Evolutionary conservation across 345 rosid genomes (phyloP).

Genomic region (Acer yangbiense): DNA sequence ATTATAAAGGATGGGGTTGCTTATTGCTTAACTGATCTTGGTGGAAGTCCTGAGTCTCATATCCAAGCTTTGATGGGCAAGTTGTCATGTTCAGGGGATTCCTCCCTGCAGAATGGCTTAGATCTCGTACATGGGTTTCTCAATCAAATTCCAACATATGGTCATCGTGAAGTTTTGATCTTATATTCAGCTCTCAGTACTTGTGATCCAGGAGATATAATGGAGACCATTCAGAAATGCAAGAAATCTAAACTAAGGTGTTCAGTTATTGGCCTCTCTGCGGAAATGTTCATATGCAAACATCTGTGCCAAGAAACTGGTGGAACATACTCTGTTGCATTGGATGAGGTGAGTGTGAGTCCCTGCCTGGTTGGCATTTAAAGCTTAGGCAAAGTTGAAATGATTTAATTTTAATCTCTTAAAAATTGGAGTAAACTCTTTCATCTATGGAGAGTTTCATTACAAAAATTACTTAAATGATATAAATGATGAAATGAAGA

Average conservation of each 20-base stretch:
- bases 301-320: constrained; percentile 94
- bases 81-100: constrained; percentile 74
- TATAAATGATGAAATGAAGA: too few relatives aligned
- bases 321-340: constrained; percentile 71
- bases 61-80: constrained; percentile 85
- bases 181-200: constrained; percentile 77
- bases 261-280: constrained; percentile 90
- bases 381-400: background rate
- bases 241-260: constrained; percentile 83
- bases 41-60: constrained; percentile 94
- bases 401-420: background rate
- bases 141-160: constrained; percentile 80
- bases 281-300: constrained; percentile 88
- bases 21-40: constrained; percentile 77
- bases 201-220: constrained; percentile 94
- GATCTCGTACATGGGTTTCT: constrained; percentile 73
- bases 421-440: background rate
- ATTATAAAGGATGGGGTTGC: constrained; percentile 84
- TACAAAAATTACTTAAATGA: too few relatives aligned
- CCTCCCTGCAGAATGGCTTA: constrained; percentile 84
- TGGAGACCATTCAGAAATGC: constrained; percentile 79
- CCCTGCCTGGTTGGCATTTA: constrained; percentile 13
- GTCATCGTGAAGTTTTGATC: constrained; percentile 91
- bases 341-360: constrained; percentile 70
- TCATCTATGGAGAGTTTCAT: background rate